Percentiles rank a stretch among this genome's conserved stretches.
Conservation (phyloP, 2,329 filamentous ascomycete species). For the Aspergillus terreus region DNA sequence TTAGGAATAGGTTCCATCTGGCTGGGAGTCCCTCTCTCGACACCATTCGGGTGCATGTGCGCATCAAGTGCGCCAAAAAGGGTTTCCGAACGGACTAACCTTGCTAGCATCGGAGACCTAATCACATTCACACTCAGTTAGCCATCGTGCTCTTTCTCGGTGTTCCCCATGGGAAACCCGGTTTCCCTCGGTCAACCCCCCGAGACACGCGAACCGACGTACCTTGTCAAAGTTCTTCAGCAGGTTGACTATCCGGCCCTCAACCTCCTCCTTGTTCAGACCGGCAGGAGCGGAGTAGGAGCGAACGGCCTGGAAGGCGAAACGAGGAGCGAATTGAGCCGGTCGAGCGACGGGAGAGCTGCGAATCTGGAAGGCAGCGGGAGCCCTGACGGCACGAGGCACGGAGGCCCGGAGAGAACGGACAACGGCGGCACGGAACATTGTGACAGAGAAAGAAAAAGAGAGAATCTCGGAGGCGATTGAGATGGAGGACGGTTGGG, state of each 20-base stretch:
- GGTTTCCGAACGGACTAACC: constrained; percentile 23
- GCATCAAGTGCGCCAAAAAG: neutral
- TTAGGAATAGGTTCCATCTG: constrained; percentile 18
- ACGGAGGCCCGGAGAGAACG: constrained; percentile 64
- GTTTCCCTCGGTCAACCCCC: neutral
- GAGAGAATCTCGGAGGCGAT: constrained; percentile 5
- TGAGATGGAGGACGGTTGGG: constrained; percentile 7
- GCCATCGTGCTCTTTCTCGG: neutral
- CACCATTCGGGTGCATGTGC: neutral
- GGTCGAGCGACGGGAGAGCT: constrained; percentile 60
- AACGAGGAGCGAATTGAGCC: constrained; percentile 59
- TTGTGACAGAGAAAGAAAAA: constrained; percentile 45
- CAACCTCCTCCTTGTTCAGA: constrained; percentile 77
- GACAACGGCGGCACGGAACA: constrained; percentile 87
- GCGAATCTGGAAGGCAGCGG: constrained; percentile 58
- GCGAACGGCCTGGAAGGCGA: constrained; percentile 66
- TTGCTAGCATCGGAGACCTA: constrained; percentile 39
- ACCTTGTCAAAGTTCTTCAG: constrained; percentile 98
- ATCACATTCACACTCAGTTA: constrained; percentile 10
- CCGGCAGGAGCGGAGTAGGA: constrained; percentile 82
- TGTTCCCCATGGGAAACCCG: neutral
- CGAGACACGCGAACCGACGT: constrained; percentile 27
- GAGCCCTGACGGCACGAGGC: constrained; percentile 50
- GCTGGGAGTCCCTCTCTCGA: neutral
- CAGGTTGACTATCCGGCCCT: constrained; percentile 87